Evolutionary conservation across 2,329 filamentous ascomycete species (phyloP).

Genomic region (Penicillium expansum): DNA sequence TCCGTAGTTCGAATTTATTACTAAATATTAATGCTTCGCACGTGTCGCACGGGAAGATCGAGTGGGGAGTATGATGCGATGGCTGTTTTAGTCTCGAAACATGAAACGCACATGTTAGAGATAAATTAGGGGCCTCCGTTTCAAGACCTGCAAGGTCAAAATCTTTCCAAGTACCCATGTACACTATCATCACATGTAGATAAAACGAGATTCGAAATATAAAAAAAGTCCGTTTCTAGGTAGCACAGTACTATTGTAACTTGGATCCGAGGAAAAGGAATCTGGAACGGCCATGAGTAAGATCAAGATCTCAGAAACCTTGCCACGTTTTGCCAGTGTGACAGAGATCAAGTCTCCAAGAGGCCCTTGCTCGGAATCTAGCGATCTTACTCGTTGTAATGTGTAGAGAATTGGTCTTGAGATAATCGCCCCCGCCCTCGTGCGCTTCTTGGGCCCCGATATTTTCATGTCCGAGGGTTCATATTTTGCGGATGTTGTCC

Average conservation of each 20-base stretch:
- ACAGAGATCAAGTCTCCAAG: too few relatives aligned
- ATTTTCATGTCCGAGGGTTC: neutral
- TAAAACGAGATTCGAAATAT: neutral
- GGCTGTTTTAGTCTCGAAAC: neutral
- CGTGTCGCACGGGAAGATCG: neutral
- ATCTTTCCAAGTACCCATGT: neutral
- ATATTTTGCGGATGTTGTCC: neutral
- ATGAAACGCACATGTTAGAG: conserved; percentile 3
- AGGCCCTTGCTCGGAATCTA: neutral
- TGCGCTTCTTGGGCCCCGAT: neutral
- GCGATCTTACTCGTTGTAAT: conserved; percentile 7
- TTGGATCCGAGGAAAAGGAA: too few relatives aligned
- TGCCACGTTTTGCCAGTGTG: neutral
- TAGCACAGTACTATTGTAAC: neutral
- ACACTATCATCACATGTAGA: neutral
- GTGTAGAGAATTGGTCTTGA: conserved; percentile 47
- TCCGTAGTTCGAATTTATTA: too few relatives aligned
- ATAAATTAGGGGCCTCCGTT: neutral
- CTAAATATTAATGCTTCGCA: neutral
- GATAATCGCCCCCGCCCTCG: conserved; percentile 35
- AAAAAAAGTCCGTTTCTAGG: neutral
- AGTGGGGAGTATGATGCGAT: conserved; percentile 5
- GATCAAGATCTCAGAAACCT: neutral
- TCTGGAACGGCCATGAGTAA: neutral
- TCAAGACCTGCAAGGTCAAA: neutral